phyloP scores from a whole-genome alignment of 306 rosid genomes.

The Quercus parvula region DNA sequence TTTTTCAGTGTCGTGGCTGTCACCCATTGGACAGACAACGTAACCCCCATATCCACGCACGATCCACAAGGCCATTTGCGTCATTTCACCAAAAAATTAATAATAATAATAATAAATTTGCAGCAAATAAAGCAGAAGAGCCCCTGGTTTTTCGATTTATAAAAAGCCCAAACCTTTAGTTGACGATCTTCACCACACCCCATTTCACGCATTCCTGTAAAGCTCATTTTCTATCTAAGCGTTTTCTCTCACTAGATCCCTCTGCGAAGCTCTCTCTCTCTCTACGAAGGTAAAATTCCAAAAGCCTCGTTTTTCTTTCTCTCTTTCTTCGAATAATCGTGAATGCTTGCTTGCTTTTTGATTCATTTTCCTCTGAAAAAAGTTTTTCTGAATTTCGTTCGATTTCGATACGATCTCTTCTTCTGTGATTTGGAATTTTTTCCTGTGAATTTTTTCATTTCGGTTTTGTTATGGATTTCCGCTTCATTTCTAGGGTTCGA shows the following conservation, averaged over 20 bases:
- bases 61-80: slow-evolving; percentile 20
- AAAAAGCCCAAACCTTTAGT: slow-evolving; percentile 12
- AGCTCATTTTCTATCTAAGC: slow-evolving; percentile 22
- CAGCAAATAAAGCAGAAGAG: neutral
- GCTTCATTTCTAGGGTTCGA: neutral
- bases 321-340: neutral
- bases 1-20: slow-evolving; percentile 2
- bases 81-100: neutral
- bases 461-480: neutral
- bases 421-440: neutral
- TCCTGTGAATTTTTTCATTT: neutral
- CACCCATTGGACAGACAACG: neutral
- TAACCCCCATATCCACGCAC: slow-evolving; percentile 1
- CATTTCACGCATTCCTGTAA: slow-evolving; percentile 37
- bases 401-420: neutral
- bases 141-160: slow-evolving; percentile 18
- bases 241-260: slow-evolving; percentile 36
- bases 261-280: slow-evolving; percentile 25
- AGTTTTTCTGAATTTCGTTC: neutral
- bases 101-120: too few species aligned
- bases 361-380: neutral
- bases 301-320: slow-evolving; percentile 28
- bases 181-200: neutral
- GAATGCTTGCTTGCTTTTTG: neutral
- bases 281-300: slow-evolving; percentile 44